Conservation (phyloP, 441 rosid genomes). For the Populus tomentosa region DNA sequence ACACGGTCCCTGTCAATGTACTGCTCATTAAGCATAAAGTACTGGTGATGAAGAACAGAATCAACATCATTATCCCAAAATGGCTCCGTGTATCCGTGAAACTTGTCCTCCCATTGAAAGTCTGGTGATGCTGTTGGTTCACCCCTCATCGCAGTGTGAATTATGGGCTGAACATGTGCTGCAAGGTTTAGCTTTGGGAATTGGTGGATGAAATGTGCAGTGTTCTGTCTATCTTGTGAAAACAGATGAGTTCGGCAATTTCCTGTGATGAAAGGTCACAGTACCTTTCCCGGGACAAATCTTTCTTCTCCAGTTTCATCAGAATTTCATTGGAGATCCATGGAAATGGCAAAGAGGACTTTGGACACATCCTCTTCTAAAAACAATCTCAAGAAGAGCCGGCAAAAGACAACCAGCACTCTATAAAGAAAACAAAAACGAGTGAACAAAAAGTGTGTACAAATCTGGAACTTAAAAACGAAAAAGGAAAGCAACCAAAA, state of each 20-base stretch:
- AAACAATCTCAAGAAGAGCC: conserved; percentile 83
- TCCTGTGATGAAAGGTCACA: conserved; percentile 87
- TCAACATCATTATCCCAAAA: conserved; percentile 96
- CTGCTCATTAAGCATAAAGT: conserved; percentile 83
- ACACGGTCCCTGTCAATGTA: conserved; percentile 53
- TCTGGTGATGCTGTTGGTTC: conserved; percentile 88
- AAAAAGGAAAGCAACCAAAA: neutral
- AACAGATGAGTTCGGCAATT: conserved; percentile 84
- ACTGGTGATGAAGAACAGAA: conserved; percentile 86
- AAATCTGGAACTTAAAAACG: conserved; percentile 5
- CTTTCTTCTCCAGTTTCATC: conserved; percentile 88
- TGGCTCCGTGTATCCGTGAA: conserved; percentile 89
- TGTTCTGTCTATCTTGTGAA: conserved; percentile 78
- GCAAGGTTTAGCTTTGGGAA: conserved; percentile 80
- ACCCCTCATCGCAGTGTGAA: conserved; percentile 71
- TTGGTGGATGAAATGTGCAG: conserved; percentile 81
- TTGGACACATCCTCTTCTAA: conserved; percentile 89
- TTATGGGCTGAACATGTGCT: conserved; percentile 85
- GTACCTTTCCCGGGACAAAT: conserved; percentile 92
- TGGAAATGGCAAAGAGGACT: conserved; percentile 84
- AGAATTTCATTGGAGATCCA: conserved; percentile 72
- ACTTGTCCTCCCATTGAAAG: conserved; percentile 90
- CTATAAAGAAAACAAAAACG: conserved; percentile 26
- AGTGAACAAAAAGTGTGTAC: neutral
- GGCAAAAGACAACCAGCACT: conserved; percentile 93